Base-by-base conservation (phyloP, 352 stramenopile species). In the Globisporangium spiculum region DNA sequence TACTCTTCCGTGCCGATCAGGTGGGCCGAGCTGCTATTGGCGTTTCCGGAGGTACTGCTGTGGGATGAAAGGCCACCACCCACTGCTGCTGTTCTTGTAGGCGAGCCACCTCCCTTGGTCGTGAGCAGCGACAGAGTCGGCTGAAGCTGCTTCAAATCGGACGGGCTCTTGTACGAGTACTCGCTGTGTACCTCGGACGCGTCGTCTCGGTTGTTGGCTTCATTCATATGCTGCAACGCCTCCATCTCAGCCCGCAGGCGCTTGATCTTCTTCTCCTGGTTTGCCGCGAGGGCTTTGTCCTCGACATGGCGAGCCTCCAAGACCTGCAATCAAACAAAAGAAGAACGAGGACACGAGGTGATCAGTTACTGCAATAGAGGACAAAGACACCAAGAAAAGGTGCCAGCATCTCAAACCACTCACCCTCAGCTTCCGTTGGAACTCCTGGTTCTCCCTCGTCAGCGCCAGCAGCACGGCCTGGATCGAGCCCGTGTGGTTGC, bases 251-350 rank as follows among this genome's bases (percentile, higher is more conserved):
- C 84, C 7, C 79, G 74, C 38, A 93, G 57, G 22, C 80, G 73
- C 69, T 91, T 93, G 63, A 93, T 73, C 26, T 86, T 82, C 71
- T 89, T 91, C 18, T 90, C 83, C 27, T 91, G 76, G 32, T 82
- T 88, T 0, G 66, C 74, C 0, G 81, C 68, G 1, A 89, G 72
- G 2, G 70, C 63, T 64, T 89, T 91, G 63, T 93, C 83, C 9
- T 92, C 82, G 0, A 62, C 66, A 50, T 91, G 86, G 0, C 78
- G 77, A 14, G 73, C 73, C 65, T 91, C 86, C 8, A 93, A 65
- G 12, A 93, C 77, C 80, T 88, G 55, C 48, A 60, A n/a, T 1
- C 44, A 65, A 6, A 30, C 10, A 16, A 16, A 44, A 44, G 36
- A 44, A 34, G 46, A 48, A 34, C 8, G 30, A 14, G 27, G 14